Percentiles rank a stretch among this genome's conserved stretches.
Conservation (phyloP, 2,329 filamentous ascomycete genomes). For the Ophiosphaerella herpotricha region DNA sequence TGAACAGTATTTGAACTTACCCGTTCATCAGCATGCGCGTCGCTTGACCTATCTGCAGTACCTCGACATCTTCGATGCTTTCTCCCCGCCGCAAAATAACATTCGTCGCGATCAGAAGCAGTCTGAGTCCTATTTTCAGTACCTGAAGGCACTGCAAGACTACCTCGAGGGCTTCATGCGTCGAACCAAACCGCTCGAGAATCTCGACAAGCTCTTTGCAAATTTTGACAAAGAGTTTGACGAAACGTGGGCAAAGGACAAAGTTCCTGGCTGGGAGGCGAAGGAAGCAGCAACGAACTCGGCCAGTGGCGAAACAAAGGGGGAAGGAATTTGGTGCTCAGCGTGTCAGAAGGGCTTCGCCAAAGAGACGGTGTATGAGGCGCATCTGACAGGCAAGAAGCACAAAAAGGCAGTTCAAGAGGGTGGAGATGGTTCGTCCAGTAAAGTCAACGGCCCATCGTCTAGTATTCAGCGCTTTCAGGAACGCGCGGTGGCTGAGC, state of each 20-base stretch:
- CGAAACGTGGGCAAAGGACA: constrained; percentile 77
- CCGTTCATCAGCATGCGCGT: constrained; percentile 68
- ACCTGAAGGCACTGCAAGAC: constrained; percentile 76
- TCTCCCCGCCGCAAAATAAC: constrained; percentile 72
- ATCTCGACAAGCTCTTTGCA: constrained; percentile 76
- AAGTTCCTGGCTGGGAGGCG: constrained; percentile 78
- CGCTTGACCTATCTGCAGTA: constrained; percentile 90
- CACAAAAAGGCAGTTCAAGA: constrained; percentile 75
- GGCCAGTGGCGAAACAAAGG: constrained; percentile 55
- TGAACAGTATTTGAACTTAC: constrained; percentile 88
- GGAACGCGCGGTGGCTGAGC: constrained; percentile 86
- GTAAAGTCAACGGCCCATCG: constrained; percentile 23
- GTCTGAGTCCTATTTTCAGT: constrained; percentile 90
- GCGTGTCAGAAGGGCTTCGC: constrained; percentile 95
- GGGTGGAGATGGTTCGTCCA: constrained; percentile 54
- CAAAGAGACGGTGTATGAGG: constrained; percentile 92
- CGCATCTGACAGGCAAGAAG: constrained; percentile 87
- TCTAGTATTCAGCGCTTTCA: constrained; percentile 60
- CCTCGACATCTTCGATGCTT: constrained; percentile 86
- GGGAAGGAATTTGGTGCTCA: constrained; percentile 81
- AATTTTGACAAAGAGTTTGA: constrained; percentile 85
- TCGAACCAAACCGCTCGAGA: constrained; percentile 81
- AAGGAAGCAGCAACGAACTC: constrained; percentile 45
- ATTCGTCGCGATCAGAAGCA: constrained; percentile 83
- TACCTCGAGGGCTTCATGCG: constrained; percentile 91